Evolutionary conservation across 768 basidiomycete species (phyloP).

Genomic region (Cantharellus cinnabarinus): DNA sequence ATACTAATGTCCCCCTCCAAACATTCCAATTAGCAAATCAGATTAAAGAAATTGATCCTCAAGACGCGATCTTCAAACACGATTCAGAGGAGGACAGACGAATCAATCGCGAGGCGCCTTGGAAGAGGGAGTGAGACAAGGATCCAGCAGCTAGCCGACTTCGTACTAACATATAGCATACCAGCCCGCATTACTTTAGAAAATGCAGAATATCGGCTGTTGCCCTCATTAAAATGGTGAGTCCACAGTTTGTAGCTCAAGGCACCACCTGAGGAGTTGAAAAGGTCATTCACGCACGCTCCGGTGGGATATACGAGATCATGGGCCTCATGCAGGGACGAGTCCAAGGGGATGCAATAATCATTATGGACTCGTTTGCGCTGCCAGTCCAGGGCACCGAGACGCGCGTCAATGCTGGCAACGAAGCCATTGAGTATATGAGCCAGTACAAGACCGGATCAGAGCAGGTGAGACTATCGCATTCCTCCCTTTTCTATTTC

Average conservation of each 20-base stretch:
- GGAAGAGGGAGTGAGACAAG: conserved; percentile 54
- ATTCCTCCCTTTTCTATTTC: background rate
- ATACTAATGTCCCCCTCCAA: conserved; percentile 39
- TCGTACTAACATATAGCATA: background rate
- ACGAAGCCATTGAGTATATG: conserved; percentile 97
- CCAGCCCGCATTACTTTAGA: conserved; percentile 26
- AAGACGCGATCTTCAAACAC: conserved; percentile 64
- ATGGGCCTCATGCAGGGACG: conserved; percentile 99
- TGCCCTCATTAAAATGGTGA: conserved; percentile 31
- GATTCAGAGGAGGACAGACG: conserved; percentile 46
- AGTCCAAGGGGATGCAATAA: conserved; percentile 29
- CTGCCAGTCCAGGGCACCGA: conserved; percentile 96
- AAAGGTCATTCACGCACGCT: conserved; percentile 59
- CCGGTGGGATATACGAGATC: conserved; percentile 93
- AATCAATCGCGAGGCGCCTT: conserved; percentile 52
- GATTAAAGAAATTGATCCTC: conserved; percentile 43
- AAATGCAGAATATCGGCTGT: conserved; percentile 27
- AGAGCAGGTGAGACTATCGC: conserved; percentile 36
- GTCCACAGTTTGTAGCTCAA: conserved; percentile 1
- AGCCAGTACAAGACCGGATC: conserved; percentile 74
- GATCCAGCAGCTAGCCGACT: background rate
- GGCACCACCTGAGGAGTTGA: background rate
- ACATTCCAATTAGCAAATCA: conserved; percentile 57
- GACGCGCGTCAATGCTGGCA: conserved; percentile 88
- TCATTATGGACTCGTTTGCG: conserved; percentile 90